These are phyloP conservation scores for Solanum pennellii DNA, from an alignment of 257 asterid species.

Conservation along the genomic window DNA sequence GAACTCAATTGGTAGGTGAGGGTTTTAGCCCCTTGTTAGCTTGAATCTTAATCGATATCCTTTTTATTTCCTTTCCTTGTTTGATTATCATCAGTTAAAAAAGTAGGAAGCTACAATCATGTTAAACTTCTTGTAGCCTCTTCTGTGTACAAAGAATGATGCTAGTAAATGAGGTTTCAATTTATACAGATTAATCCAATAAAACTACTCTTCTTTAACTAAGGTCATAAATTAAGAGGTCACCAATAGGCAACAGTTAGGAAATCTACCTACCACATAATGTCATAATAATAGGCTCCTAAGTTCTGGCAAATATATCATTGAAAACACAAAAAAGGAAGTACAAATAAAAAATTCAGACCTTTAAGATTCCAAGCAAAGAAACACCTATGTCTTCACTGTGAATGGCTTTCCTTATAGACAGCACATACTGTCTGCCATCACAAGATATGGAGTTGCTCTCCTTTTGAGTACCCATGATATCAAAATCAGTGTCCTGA, in stretches of 20 bases:
- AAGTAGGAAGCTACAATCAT: background rate
- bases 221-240: background rate
- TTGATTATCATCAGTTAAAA: background rate
- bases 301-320: background rate
- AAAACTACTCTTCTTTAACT: background rate
- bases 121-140: background rate
- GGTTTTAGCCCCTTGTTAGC: background rate
- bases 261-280: background rate
- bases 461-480: conserved; percentile 12
- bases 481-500: conserved; percentile 7
- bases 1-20: background rate
- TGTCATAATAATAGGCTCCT: background rate
- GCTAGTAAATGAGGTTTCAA: background rate
- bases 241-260: background rate
- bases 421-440: conserved; percentile 34
- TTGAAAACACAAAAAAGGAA: background rate
- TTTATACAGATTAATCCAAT: background rate
- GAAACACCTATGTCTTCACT: conserved; percentile 51
- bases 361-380: conserved; percentile 69
- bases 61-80: background rate
- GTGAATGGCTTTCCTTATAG: conserved; percentile 28
- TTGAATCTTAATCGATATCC: background rate
- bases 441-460: conserved; percentile 30
- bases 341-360: conserved; percentile 3
- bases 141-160: background rate